Conservation (phyloP, 2,329 filamentous ascomycete genomes). For the Diaporthe citri region DNA sequence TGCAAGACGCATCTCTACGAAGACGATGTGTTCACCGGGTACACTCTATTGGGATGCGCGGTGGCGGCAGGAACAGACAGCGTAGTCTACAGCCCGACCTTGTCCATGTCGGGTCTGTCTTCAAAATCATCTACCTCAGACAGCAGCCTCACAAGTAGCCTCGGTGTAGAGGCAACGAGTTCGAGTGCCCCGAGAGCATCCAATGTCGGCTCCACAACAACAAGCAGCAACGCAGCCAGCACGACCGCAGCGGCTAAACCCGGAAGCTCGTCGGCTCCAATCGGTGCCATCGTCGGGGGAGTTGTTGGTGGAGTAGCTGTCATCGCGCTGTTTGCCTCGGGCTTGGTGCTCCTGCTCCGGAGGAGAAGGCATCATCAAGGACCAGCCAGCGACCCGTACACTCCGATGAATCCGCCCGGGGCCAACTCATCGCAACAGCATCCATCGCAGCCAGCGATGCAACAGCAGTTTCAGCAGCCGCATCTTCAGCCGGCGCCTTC, state of each 20-base stretch:
- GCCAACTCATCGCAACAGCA: neutral
- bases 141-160: neutral
- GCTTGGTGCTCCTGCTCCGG: conserved; percentile 48
- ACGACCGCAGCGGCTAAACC: neutral
- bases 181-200: neutral
- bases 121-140: conserved; percentile 5
- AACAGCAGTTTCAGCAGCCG: conserved; percentile 30
- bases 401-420: neutral
- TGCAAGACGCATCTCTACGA: conserved; percentile 50
- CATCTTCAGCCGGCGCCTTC: conserved; percentile 4
- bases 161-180: neutral
- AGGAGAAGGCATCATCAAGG: conserved; percentile 44
- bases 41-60: conserved; percentile 49
- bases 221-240: conserved; percentile 2
- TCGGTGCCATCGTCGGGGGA: conserved; percentile 50
- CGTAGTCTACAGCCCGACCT: conserved; percentile 42
- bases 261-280: conserved; percentile 36
- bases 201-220: neutral
- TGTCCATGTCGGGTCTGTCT: neutral
- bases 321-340: conserved; percentile 47
- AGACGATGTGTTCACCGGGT: conserved; percentile 44
- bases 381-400: conserved; percentile 22
- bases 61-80: conserved; percentile 42
- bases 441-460: conserved; percentile 21
- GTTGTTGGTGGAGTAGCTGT: conserved; percentile 48